Conservation (phyloP, 192 early-diverging fungal genomes). For the Coemansia sp. region DNA sequence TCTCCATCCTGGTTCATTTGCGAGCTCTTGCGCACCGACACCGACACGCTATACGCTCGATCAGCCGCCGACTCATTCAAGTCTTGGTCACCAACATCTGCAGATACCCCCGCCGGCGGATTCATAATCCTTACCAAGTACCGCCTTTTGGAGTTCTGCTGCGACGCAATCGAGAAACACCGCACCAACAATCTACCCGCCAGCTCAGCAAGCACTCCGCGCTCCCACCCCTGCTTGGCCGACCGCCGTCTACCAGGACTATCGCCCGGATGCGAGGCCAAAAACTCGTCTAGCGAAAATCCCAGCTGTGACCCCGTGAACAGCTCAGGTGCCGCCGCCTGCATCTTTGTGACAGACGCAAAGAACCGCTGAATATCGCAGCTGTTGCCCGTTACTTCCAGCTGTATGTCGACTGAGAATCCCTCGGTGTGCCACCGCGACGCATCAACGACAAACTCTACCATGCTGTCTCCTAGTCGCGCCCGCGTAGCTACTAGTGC, state of each 20-base stretch:
- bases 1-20: background rate
- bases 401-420: constrained; percentile 15
- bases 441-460: constrained; percentile 51
- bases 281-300: constrained; percentile 14
- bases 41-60: constrained; percentile 21
- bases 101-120: constrained; percentile 10
- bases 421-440: constrained; percentile 32
- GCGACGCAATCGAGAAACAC: constrained; percentile 37
- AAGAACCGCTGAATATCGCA: constrained; percentile 19
- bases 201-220: constrained; percentile 10
- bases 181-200: constrained; percentile 37
- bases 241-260: background rate
- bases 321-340: constrained; percentile 42
- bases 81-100: background rate
- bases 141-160: constrained; percentile 19
- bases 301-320: constrained; percentile 29
- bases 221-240: background rate
- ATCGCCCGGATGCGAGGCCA: background rate
- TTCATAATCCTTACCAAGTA: constrained; percentile 52
- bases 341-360: constrained; percentile 19
- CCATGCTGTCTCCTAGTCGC: constrained; percentile 27
- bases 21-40: constrained; percentile 28
- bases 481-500: constrained; percentile 37
- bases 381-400: constrained; percentile 16
- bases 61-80: constrained; percentile 2